A percentile compares a stretch with the other conserved stretches of the same genome.
Conservation (phyloP, 176 grass and related monocot genomes). For the Oryza officinalis region DNA sequence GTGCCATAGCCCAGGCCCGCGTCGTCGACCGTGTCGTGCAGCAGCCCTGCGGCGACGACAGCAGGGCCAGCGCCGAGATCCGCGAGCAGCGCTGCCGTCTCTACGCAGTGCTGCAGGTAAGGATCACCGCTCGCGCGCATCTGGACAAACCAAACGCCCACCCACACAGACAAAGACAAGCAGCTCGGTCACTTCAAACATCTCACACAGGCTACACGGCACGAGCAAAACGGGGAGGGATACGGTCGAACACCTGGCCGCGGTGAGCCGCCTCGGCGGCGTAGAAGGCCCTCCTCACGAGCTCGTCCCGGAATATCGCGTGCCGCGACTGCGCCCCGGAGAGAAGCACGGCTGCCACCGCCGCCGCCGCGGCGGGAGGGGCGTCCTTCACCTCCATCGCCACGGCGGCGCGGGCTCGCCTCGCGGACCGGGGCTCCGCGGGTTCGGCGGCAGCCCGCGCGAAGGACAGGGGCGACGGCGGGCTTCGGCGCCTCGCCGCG, state of each 20-base stretch:
- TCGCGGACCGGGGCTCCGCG: background rate
- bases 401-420: background rate
- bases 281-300: slow-evolving; percentile 59
- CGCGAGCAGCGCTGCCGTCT: slow-evolving; percentile 74
- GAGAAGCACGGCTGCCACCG: background rate
- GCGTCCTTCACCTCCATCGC: background rate
- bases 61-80: slow-evolving; percentile 56
- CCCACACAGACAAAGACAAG: background rate
- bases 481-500: background rate
- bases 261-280: slow-evolving; percentile 62
- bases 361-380: background rate
- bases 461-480: slow-evolving; percentile 1
- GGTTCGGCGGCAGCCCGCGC: background rate
- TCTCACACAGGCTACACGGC: background rate
- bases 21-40: slow-evolving; percentile 88
- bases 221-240: background rate
- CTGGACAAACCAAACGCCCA: slow-evolving; percentile 27
- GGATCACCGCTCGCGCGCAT: slow-evolving; percentile 68
- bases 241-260: slow-evolving; percentile 52
- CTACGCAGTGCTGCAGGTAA: slow-evolving; percentile 73
- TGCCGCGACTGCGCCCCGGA: slow-evolving; percentile 37
- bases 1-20: slow-evolving; percentile 55
- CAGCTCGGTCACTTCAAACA: slow-evolving; percentile 12
- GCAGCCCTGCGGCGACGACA: slow-evolving; percentile 68
- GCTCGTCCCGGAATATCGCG: slow-evolving; percentile 57